Evolutionary conservation across 495 filamentous ascomycete genomes (phyloP), one percentile per base, ranked within the genome.

Genomic region (Trichoderma gamsii): DNA sequence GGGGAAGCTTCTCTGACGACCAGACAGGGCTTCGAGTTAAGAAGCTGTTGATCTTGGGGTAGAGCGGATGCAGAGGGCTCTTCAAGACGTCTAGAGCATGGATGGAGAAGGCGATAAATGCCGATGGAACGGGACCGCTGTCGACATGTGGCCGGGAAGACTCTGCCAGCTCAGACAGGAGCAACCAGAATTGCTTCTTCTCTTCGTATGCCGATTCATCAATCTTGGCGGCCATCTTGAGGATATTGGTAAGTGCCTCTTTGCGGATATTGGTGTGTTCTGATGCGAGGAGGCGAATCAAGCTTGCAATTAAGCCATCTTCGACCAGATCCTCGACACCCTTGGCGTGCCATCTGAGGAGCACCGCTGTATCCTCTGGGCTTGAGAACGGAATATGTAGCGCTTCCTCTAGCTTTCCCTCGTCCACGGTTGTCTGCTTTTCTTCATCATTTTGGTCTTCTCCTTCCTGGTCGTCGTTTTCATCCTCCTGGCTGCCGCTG

Each of bases 31-130:
- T 83, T 63, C 86, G 86, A 49, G 89, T 88, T 59, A 99, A 85
- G 75, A 94, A 94, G 27, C 83, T 82, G 80, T 97, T 97, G 80
- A 94, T 79, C 73, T 96, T 96, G 38, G 86, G 84, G 72, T 97
- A 99, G 46, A 98, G 83, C 69, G 86, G 87, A 72, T 97, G 91
- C 56, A 90, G 80, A 11, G 95, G 94, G 69, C 94, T 87, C 2
- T 80, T 81, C 29, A 96, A 78, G 23, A 97, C 86, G 1, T 82
- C 74, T 11, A 93, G 78, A 18, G 86, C 87, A 68, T 85, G 85
- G 44, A 88, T 84, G 25, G 92, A 88, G 71, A 96, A 95, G 52
- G 89, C 84, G 8, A 88, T 84, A 4, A 90, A 83, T 9, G 92
- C 83, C 75, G 88, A 90, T 2, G 92, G 89, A 11, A 97, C 76